Percentiles rank a stretch among this genome's conserved stretches.
phyloP scores from a whole-genome alignment of 1,284 basidiomycete genomes.

The Flammula alnicola region DNA sequence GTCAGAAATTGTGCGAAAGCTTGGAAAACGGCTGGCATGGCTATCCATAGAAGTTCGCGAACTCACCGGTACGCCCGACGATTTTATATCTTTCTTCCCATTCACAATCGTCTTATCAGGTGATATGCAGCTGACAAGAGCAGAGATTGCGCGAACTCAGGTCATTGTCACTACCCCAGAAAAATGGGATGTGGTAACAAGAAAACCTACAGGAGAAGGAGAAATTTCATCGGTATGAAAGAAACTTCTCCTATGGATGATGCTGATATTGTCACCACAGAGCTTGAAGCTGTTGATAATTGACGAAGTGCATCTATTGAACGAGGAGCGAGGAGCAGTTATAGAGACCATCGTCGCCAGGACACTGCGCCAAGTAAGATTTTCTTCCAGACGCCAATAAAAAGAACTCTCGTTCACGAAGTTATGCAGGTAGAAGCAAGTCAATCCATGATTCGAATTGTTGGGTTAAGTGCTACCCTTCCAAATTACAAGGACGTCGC shows the following conservation, averaged over 20 bases:
- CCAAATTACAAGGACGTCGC: constrained; percentile 98
- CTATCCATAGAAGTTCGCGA: constrained; percentile 88
- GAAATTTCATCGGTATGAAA: constrained; percentile 84
- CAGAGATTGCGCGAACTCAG: constrained; percentile 95
- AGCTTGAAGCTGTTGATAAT: constrained; percentile 96
- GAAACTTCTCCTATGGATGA: background rate
- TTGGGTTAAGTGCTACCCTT: constrained; percentile 96
- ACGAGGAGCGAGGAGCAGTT: constrained; percentile 97
- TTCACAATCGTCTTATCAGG: constrained; percentile 48
- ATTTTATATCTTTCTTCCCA: constrained; percentile 4
- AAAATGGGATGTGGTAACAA: constrained; percentile 99
- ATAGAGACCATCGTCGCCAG: constrained; percentile 99
- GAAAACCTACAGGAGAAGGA: constrained; percentile 96
- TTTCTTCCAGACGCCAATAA: too few species aligned
- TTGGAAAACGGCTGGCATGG: constrained; percentile 91
- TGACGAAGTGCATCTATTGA: constrained; percentile 97
- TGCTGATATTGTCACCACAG: constrained; percentile 43
- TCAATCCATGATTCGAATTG: constrained; percentile 97
- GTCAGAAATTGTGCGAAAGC: constrained; percentile 93
- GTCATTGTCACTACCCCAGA: constrained; percentile 99
- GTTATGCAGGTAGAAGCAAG: constrained; percentile 86
- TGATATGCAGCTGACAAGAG: constrained; percentile 97
- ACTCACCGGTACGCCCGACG: constrained; percentile 69
- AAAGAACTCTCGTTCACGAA: too few species aligned
- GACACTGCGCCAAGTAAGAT: constrained; percentile 83